Percentiles rank a stretch among this genome's conserved stretches.
These are phyloP conservation scores for Kuraishia capsulata DNA, from an alignment of 805 yeast species.

Conservation along the genomic window DNA sequence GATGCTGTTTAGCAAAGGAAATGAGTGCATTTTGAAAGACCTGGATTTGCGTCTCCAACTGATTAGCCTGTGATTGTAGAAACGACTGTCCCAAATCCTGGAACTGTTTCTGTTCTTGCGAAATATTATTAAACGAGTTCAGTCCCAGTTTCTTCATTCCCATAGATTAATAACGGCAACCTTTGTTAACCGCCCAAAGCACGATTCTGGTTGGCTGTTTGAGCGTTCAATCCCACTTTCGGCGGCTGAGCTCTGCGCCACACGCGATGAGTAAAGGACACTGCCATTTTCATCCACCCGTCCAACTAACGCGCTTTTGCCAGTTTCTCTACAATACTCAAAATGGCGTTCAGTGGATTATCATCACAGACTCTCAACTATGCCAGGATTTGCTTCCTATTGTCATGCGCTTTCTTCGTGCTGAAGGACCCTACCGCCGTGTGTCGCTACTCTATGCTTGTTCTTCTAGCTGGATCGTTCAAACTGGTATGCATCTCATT, in stretches of 20 bases:
- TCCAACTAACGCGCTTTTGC: too few species aligned
- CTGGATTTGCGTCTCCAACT: slow-evolving; percentile 59
- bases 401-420: slow-evolving; percentile 33
- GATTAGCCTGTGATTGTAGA: slow-evolving; percentile 44
- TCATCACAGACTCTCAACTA: slow-evolving; percentile 28
- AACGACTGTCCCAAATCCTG: slow-evolving; percentile 42
- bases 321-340: not conserved
- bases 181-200: not conserved
- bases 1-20: slow-evolving; percentile 68
- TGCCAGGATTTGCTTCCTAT: slow-evolving; percentile 34
- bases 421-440: slow-evolving; percentile 38
- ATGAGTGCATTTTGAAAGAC: slow-evolving; percentile 71
- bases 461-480: slow-evolving; percentile 56
- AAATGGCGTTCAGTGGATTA: not conserved
- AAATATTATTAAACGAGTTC: slow-evolving; percentile 17
- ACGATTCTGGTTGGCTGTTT: too few species aligned
- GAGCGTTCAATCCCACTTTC: too few species aligned
- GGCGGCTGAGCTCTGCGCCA: too few species aligned
- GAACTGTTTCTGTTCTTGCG: slow-evolving; percentile 25
- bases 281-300: too few species aligned
- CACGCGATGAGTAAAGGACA: too few species aligned
- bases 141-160: slow-evolving; percentile 16
- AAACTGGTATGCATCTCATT: slow-evolving; percentile 28
- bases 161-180: not conserved
- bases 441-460: slow-evolving; percentile 33